These are phyloP conservation scores for Orbilia brochopaga DNA, from an alignment of 2,329 filamentous ascomycete genomes.

Conservation along the genomic window DNA sequence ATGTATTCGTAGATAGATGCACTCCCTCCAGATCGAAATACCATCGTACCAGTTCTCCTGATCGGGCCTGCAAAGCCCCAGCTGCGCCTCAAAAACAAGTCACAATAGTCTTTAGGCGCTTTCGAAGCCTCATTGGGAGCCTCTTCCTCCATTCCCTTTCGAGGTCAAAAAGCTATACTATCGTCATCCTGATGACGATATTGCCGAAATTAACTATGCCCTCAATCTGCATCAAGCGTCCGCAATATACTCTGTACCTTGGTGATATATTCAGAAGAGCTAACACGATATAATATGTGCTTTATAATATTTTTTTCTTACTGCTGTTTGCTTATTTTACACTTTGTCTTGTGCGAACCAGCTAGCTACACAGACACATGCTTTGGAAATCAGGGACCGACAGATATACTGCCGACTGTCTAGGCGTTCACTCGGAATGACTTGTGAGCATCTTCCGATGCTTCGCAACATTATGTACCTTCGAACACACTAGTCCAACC, in stretches of 20 bases:
- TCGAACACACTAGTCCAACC: conserved; percentile 20
- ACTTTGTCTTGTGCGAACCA: too few species aligned
- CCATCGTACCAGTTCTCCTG: background rate
- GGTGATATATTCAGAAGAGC: conserved; percentile 5
- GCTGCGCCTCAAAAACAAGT: background rate
- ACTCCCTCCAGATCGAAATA: too few species aligned
- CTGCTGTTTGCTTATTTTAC: background rate
- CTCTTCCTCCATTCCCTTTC: conserved; percentile 15
- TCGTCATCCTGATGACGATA: conserved; percentile 16
- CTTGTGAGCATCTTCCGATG: too few species aligned
- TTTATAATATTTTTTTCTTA: too few species aligned
- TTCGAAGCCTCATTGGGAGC: conserved; percentile 48
- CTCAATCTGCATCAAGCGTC: background rate
- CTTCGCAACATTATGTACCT: too few species aligned
- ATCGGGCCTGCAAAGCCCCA: too few species aligned
- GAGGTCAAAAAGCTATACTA: conserved; percentile 49
- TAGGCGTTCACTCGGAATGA: too few species aligned
- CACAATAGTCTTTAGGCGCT: conserved; percentile 24
- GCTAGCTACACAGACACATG: too few species aligned
- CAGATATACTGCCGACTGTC: too few species aligned
- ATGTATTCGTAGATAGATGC: background rate
- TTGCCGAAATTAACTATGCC: conserved; percentile 33
- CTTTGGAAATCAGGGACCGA: too few species aligned
- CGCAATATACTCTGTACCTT: background rate
- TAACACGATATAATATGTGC: too few species aligned